Base-by-base conservation (phyloP, 2,329 filamentous ascomycete species). In the Fusarium domesticum region DNA sequence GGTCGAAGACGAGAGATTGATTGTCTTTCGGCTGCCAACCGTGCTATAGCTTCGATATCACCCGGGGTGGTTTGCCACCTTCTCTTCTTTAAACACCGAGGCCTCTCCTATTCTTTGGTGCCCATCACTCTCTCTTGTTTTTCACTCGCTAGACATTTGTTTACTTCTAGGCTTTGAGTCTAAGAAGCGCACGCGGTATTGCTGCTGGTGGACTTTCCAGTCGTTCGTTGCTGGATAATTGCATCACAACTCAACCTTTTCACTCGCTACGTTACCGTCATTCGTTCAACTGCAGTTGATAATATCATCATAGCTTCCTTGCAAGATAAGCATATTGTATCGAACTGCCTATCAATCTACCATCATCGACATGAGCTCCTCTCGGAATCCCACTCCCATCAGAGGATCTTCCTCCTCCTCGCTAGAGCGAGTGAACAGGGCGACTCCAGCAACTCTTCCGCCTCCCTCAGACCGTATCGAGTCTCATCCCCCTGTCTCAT, bases 401-500 rank as follows among this genome's bases (percentile, higher is more conserved):
- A 45, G 57, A 5, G 51, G 41, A 17, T 56, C 53, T 1, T 56
- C 54, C 2, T 54, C 51, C n/a, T 55, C 54, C 5, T 49, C 45
- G 2, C 19, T 28, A 15, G 53, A 56, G 8, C 23, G 35, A 15
- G 38, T 39, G 12, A 50, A 54, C 3, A 20, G 36, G 6, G 18
- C 35, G 6, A 19, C 35, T 1, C 18, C 31, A 32, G 1, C 39
- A 51, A 4, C 8, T 10, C 23, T 12, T 28, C 14, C 23, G 3
- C 8, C 8, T 10, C 14, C 23, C 7, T 28, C 23, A 11, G 23
- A 28, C 23, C 10, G 23, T 11, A 28, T 28, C 23, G 37, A 39
- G 2, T 50, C 48, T 2, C 18, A 43, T 0, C 53, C 55, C 5
- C 53, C 55, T 2, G 43, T 45, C 2, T 47, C 52, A 14, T 35